Percentiles rank a stretch among this genome's conserved stretches.
These are phyloP conservation scores for Xylariomycetidae sp. DNA, from an alignment of 2,329 filamentous ascomycete genomes.

Conservation along the genomic window DNA sequence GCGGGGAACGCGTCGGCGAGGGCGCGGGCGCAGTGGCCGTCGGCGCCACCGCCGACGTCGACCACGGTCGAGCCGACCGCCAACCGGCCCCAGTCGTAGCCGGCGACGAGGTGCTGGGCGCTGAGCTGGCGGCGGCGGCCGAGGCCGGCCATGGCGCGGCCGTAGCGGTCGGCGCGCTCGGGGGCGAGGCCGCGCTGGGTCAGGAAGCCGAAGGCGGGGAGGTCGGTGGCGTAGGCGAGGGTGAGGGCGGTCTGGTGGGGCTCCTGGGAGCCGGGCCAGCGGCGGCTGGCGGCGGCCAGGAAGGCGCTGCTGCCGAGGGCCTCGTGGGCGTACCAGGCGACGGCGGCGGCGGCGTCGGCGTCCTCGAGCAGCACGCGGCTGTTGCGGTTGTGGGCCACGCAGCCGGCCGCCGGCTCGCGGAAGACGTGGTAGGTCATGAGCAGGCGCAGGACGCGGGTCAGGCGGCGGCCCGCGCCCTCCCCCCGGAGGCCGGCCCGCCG, in stretches of 20 bases:
- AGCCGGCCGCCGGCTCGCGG: slow-evolving; percentile 15
- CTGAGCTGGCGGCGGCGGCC: slow-evolving; percentile 13
- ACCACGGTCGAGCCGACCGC: slow-evolving; percentile 8
- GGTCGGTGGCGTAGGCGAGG: slow-evolving; percentile 5
- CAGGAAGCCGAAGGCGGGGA: slow-evolving; percentile 8
- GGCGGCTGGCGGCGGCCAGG: slow-evolving; percentile 12
- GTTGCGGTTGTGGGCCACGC: slow-evolving; percentile 16
- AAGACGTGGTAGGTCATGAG: slow-evolving; percentile 18
- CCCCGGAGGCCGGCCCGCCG: slow-evolving; percentile 10
- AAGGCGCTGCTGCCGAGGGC: slow-evolving; percentile 13
- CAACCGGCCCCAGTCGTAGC: slow-evolving; percentile 13
- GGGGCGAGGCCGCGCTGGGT: slow-evolving; percentile 5
- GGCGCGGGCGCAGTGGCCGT: slow-evolving; percentile 21
- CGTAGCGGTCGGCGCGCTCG: slow-evolving; percentile 12
- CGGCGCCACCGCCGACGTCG: slow-evolving; percentile 24
- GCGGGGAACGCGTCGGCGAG: slow-evolving; percentile 19
- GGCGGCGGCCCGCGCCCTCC: slow-evolving; percentile 6
- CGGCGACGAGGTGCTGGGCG: slow-evolving; percentile 11
- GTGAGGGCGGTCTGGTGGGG: slow-evolving; percentile 1
- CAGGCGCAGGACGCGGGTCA: slow-evolving; percentile 13
- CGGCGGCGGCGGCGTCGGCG: slow-evolving; percentile 13
- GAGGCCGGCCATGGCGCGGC: slow-evolving; percentile 17
- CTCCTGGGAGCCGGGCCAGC: slow-evolving; percentile 8
- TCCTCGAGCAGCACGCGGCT: slow-evolving; percentile 16
- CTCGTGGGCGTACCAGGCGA: slow-evolving; percentile 16